phyloP scores from a whole-genome alignment of 208 protist genomes.

The Porcisia hertigi region DNA sequence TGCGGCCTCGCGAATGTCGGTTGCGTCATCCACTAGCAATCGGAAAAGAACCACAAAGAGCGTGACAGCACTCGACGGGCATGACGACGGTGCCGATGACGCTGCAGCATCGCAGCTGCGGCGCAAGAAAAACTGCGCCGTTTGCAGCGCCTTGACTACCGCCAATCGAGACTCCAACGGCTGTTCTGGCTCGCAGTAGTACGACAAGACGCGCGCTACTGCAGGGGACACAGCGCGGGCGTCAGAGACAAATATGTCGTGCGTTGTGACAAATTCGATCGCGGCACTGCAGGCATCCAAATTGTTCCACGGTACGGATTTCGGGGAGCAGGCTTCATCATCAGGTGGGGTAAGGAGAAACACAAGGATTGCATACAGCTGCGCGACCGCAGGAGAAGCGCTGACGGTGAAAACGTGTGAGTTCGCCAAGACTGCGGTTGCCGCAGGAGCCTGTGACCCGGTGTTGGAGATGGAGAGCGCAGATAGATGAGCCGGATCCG shows the following conservation, averaged over 20 bases:
- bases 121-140: constrained; percentile 18
- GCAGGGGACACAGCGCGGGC: constrained; percentile 20
- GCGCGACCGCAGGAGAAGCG: background rate
- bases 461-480: background rate
- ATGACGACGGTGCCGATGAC: constrained; percentile 2
- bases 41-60: constrained; percentile 60
- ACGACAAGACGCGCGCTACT: constrained; percentile 38
- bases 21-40: constrained; percentile 77
- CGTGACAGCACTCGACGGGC: constrained; percentile 9
- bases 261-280: constrained; percentile 36
- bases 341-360: constrained; percentile 3
- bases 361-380: constrained; percentile 11
- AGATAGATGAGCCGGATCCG: background rate
- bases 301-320: constrained; percentile 23
- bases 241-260: constrained; percentile 15
- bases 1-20: constrained; percentile 59
- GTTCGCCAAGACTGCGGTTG: background rate
- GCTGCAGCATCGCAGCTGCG: background rate
- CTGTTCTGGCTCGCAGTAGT: constrained; percentile 54
- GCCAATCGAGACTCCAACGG: constrained; percentile 53
- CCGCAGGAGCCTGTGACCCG: background rate
- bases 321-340: background rate
- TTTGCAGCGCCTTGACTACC: constrained; percentile 52
- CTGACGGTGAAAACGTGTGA: background rate
- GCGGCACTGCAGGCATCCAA: constrained; percentile 51